These are phyloP conservation scores for Paraconiothyrium brasiliense DNA, from an alignment of 2,329 filamentous ascomycete species.

Conservation along the genomic window DNA sequence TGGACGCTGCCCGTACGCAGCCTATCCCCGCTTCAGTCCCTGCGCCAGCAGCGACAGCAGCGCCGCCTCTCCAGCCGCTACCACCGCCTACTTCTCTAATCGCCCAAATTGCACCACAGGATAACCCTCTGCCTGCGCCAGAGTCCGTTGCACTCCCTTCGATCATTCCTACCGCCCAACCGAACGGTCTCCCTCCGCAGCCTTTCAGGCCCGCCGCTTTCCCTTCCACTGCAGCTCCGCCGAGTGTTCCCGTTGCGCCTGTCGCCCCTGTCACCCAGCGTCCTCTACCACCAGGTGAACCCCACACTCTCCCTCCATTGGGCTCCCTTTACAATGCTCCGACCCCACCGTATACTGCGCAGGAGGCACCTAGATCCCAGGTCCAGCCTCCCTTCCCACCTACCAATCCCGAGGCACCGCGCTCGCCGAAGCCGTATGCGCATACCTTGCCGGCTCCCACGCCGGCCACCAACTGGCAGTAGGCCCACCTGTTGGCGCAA, in stretches of 20 bases:
- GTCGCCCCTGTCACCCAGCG: constrained; percentile 12
- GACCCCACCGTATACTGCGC: constrained; percentile 33
- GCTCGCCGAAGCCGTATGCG: constrained; percentile 11
- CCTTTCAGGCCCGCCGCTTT: constrained; percentile 1
- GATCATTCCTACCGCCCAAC: neutral
- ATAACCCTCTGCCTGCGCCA: neutral
- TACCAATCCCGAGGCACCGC: constrained; percentile 3
- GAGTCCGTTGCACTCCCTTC: constrained; percentile 1
- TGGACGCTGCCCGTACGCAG: constrained; percentile 8
- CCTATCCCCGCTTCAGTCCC: constrained; percentile 1
- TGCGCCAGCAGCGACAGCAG: neutral
- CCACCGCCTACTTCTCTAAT: neutral
- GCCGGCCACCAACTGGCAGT: constrained; percentile 31
- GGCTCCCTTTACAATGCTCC: constrained; percentile 32
- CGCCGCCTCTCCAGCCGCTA: neutral
- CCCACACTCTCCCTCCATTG: constrained; percentile 21
- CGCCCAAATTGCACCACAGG: neutral
- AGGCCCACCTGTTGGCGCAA: constrained; percentile 9
- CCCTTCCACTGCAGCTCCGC: constrained; percentile 5
- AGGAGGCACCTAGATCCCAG: constrained; percentile 25
- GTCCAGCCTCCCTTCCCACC: constrained; percentile 14
- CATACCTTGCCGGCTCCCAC: constrained; percentile 16
- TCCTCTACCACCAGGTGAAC: constrained; percentile 16
- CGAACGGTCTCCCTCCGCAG: neutral
- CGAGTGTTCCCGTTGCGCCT: constrained; percentile 8